Conservation (phyloP, 768 basidiomycete genomes). For the Hemileccinum rubropunctum region DNA sequence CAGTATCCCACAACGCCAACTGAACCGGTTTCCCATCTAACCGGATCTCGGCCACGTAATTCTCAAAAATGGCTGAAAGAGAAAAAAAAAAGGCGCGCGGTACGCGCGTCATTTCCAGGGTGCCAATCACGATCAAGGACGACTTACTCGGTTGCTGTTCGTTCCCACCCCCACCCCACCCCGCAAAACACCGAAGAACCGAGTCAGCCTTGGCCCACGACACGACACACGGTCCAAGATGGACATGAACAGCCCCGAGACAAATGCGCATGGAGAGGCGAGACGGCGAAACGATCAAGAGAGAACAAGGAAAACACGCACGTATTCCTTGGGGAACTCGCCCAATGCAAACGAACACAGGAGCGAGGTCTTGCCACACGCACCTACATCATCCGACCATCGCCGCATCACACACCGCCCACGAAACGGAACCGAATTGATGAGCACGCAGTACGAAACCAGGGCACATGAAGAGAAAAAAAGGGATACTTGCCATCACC, state of each 20-base stretch:
- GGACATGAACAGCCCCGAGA: too few species aligned
- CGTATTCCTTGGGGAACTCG: conserved; percentile 95
- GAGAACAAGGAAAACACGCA: conserved; percentile 31
- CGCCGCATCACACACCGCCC: too few species aligned
- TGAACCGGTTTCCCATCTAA: conserved; percentile 98
- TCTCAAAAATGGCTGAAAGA: conserved; percentile 88
- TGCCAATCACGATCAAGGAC: too few species aligned
- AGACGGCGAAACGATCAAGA: too few species aligned
- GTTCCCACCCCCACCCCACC: neutral
- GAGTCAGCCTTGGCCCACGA: neutral
- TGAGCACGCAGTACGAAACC: neutral
- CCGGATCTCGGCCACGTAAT: conserved; percentile 97
- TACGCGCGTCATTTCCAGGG: neutral
- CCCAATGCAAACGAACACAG: conserved; percentile 90
- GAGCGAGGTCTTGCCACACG: conserved; percentile 94
- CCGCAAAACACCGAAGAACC: neutral
- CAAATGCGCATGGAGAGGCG: too few species aligned
- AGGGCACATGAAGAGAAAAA: too few species aligned
- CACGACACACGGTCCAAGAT: too few species aligned
- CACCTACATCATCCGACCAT: conserved; percentile 48
- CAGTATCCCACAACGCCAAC: conserved; percentile 97
- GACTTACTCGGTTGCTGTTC: conserved; percentile 48
- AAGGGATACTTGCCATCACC: conserved; percentile 74
- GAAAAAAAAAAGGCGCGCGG: too few species aligned
- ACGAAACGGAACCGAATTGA: neutral